Base-by-base conservation (phyloP, 2,329 filamentous ascomycete genomes). In the Whalleya microplaca region DNA sequence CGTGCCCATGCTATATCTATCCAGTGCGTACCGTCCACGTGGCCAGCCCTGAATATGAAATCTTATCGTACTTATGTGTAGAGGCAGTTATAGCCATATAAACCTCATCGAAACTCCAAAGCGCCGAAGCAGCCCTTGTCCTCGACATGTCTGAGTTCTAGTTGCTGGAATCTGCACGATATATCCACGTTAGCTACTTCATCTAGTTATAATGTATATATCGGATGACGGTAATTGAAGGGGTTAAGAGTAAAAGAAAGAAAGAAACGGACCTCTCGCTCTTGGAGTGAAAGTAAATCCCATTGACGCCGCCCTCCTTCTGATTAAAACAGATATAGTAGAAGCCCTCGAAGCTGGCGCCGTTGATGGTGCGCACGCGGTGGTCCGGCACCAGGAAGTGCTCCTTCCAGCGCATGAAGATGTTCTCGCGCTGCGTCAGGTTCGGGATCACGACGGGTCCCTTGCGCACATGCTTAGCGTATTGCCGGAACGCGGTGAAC, bases 241-340 rank as follows among this genome's bases (percentile, higher is more conserved):
- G 20, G 2, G 45, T n/a, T 20, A 41, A 42, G 23, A 20, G 29
- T 9, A 18, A 41, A 37, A 21, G 14, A 18, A 32, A 10, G 43
- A 18, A 20, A 32, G 27, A 27, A 19, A 84, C 90, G 77, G 76
- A 97, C 91, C 94, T 96, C 78, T 98, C 94, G 76, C 93, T 98
- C 78, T 96, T 96, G 12, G 91, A 90, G 77, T 99, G 95, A 73
- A 96, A 99, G 76, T 99, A 99, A 56, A 98, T 96, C 18, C 95
- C 95, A 69, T 87, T 93, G 41, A 99, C 90, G 62, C 84, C 88
- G 7, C 94, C 95, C 62, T 88, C 84, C 47, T 92, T 79, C 75
- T 98, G 94, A 73, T 98, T 96, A 78, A 98, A 98, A 77, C 93
- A 97, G 64, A 99, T 98, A 71, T 99, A 99, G 73, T 98, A 99